These are phyloP conservation scores for Xerocomus potaroensis DNA, from an alignment of 768 basidiomycete genomes.

Conservation along the genomic window DNA sequence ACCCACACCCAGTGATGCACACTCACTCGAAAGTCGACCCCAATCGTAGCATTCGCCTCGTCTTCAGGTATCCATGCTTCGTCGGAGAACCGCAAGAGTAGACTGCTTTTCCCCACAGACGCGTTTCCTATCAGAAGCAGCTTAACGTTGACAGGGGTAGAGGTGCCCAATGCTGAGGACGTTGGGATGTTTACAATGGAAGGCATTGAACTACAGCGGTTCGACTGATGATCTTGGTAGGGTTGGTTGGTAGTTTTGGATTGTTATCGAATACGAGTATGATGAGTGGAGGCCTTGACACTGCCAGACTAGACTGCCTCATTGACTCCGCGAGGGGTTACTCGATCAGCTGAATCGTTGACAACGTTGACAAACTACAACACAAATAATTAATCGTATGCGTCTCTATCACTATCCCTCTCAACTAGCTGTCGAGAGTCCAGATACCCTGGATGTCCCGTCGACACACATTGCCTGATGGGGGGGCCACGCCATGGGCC, in stretches of 20 bases:
- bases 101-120: conserved; percentile 89
- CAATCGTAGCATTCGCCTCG: conserved; percentile 81
- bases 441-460: background rate
- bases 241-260: background rate
- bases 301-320: conserved; percentile 16
- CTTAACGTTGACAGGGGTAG: conserved; percentile 62
- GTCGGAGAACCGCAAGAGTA: conserved; percentile 92
- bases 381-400: background rate
- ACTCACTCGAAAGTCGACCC: conserved; percentile 80
- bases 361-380: conserved; percentile 3
- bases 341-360: conserved; percentile 10
- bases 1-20: too few relatives aligned
- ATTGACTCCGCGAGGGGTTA: conserved; percentile 14
- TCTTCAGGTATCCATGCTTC: conserved; percentile 93
- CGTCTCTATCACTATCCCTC: background rate
- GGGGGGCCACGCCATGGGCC: too few relatives aligned
- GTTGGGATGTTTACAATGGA: conserved; percentile 20
- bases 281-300: conserved; percentile 1
- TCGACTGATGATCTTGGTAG: background rate
- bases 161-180: conserved; percentile 24
- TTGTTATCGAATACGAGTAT: conserved; percentile 3
- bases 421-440: background rate
- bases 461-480: background rate
- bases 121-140: conserved; percentile 83
- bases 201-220: conserved; percentile 10